Evolutionary conservation across 139 green algal species (phyloP), one percentile per base, ranked within the genome.

Genomic region (Haematococcus sp.): DNA sequence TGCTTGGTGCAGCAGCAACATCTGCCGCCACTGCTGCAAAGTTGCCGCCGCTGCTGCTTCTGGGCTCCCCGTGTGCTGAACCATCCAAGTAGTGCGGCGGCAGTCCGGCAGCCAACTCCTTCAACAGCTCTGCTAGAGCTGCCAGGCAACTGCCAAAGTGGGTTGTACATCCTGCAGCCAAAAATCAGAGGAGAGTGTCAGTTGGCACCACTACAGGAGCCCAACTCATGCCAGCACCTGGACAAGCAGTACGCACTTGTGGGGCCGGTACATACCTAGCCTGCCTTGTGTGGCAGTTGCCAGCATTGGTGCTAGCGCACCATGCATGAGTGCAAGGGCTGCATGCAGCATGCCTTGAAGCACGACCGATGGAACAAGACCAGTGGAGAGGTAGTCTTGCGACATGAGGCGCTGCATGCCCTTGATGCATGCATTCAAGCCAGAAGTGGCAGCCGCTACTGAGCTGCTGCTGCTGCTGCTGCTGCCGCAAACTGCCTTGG

Each of bases 281-380:
- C 34, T 59, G 20, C 3, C 1, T 2, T 0, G 11, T 68, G 23
- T 17, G 13, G 70, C 27, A 13, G 35, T 54, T 55, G 63, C 59
- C 9, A 74, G 74, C 40, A 79, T 49, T 4, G 74, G 74, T 46
- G 70, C 27, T n/a, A 79, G 58, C 56, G 74, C 74, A 33, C 72
- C 46, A 4, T 40, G 33, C 31, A 79, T 49, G 5, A 65, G 74
- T 46, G 70, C 27, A 23, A 79, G 58, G 43, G 74, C 65, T 34
- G 66, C 55, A 13, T 40, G 33, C 31, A 79, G 64, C 30, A 74
- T 11, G 40, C 72, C 74, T 22, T 31, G 63, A 43, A 79, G 56
- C 43, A 79, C 52, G 1, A 63, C 64, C 13, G 49, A 22, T 3
- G 72, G 63, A 17, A 78, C 73, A 11, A 78, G 73, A 0, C 25